A percentile compares a stretch with the other conserved stretches of the same genome.
Conservation (phyloP, 2,329 filamentous ascomycete species). For the Colletotrichum higginsianum region DNA sequence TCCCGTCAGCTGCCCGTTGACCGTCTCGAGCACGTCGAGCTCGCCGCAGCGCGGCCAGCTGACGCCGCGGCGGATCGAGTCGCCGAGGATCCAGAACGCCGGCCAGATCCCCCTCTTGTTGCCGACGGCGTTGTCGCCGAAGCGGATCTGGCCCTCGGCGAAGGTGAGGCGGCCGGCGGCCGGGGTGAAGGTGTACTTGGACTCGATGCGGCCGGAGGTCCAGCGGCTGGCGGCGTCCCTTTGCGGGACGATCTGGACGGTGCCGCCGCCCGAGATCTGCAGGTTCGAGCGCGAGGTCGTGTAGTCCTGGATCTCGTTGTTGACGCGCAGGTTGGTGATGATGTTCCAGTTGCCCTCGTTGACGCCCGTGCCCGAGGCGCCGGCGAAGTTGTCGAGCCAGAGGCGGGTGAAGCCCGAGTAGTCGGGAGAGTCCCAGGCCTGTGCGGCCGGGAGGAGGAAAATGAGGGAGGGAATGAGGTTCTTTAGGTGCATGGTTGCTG, state of each 20-base stretch:
- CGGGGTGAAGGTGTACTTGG: slow-evolving; percentile 62
- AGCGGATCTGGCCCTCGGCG: slow-evolving; percentile 61
- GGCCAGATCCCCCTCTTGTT: slow-evolving; percentile 67
- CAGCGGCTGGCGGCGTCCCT: slow-evolving; percentile 56
- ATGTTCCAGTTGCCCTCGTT: slow-evolving; percentile 60
- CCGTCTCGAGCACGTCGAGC: slow-evolving; percentile 65
- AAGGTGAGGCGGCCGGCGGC: slow-evolving; percentile 56
- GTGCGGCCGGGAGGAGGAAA: slow-evolving; percentile 50
- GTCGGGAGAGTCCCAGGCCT: slow-evolving; percentile 55
- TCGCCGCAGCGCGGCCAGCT: slow-evolving; percentile 66
- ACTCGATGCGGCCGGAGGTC: slow-evolving; percentile 67
- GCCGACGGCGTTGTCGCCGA: slow-evolving; percentile 53
- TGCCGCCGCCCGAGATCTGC: slow-evolving; percentile 66
- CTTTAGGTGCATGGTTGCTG: slow-evolving; percentile 31
- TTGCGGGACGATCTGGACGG: slow-evolving; percentile 66
- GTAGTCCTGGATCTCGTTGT: slow-evolving; percentile 66
- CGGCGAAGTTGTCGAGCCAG: slow-evolving; percentile 62
- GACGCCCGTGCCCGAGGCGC: slow-evolving; percentile 52
- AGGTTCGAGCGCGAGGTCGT: slow-evolving; percentile 60
- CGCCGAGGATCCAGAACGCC: slow-evolving; percentile 67
- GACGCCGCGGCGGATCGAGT: slow-evolving; percentile 61
- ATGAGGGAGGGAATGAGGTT: slow-evolving; percentile 38
- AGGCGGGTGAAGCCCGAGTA: slow-evolving; percentile 57
- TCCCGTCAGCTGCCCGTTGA: slow-evolving; percentile 61
- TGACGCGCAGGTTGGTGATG: slow-evolving; percentile 61